Evolutionary conservation across 371 early-diverging fungal genomes (phyloP), one percentile per base, ranked within the genome.

Genomic region (Zancudomyces culisetae): DNA sequence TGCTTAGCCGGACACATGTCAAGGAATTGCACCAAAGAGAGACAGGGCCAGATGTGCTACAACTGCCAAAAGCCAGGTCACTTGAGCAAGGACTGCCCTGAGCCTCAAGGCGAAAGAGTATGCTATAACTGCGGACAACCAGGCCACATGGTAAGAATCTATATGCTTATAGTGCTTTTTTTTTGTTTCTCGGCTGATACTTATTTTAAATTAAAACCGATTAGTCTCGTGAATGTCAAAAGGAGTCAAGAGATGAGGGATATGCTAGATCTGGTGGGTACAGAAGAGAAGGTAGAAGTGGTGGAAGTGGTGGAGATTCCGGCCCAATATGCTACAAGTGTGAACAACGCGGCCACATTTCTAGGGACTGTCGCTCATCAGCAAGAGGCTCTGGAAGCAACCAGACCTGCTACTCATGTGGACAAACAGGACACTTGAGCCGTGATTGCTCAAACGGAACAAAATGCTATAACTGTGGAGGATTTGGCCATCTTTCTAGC

Each of bases 91-190:
- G 54, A 41, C 20, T 58, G 60, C 58, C 29, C 27, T 8, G 8
- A 18, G 2, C 42, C 28, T 15, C 23, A 43, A 30, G 13, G 39
- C 26, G 48, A 29, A 3, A 53, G 65, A 29, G 30, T 57, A 23
- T 83, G 84, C 70, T 77, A 76, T 71, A 80, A 80, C 57, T 85
- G 85, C 61, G 68, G 69, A 49, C 59, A 78, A 61, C 41, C 57
- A 24, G 82, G 80, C 28, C 82, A 82, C 58, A 70, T 73, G 48
- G 48, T 48, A 48, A 20, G 6, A 10, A 15, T 26, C 10, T 28
- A 21, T 22, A 22, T 26, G 1, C 56, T 45, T 18, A 43, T 50
- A n/a, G 24, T 20, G 13, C n/a, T n/a, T n/a, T n/a, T n/a, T n/a
- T n/a, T n/a, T n/a, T n/a, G n/a, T n/a, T n/a, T n/a, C n/a, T n/a